Evolutionary conservation across 2,329 filamentous ascomycete genomes (phyloP).

Genomic region (Alternaria sp.): DNA sequence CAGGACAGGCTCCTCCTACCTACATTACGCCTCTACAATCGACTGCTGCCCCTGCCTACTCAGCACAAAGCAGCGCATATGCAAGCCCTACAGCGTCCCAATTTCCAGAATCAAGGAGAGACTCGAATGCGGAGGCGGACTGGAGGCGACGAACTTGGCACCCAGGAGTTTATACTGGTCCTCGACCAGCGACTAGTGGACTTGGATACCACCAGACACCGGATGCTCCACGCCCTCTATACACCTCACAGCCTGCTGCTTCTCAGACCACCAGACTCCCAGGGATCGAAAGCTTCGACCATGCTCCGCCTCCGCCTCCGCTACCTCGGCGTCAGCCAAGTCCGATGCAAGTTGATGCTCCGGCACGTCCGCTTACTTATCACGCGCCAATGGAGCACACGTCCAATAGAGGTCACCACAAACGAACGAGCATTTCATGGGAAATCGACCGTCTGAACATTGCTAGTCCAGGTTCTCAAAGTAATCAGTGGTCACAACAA

Average conservation of each 20-base stretch:
- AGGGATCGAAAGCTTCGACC: conserved; percentile 91
- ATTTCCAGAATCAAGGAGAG: conserved; percentile 69
- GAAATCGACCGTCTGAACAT: conserved; percentile 75
- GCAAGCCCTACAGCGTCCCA: conserved; percentile 72
- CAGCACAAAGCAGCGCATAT: conserved; percentile 66
- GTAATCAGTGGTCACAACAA: conserved; percentile 45
- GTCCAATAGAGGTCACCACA: conserved; percentile 36
- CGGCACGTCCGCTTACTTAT: conserved; percentile 54
- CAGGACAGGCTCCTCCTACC: conserved; percentile 66
- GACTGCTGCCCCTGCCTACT: conserved; percentile 63
- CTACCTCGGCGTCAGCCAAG: conserved; percentile 72
- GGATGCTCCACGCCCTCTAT: conserved; percentile 65
- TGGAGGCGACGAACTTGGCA: conserved; percentile 91
- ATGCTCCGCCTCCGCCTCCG: conserved; percentile 69
- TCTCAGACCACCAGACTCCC: conserved; percentile 75
- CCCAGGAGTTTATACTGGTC: conserved; percentile 71
- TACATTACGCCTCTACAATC: conserved; percentile 64
- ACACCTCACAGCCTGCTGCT: conserved; percentile 63
- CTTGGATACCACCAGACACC: conserved; percentile 79
- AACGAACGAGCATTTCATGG: conserved; percentile 60
- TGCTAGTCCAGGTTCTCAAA: conserved; percentile 53
- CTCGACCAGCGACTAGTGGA: conserved; percentile 73
- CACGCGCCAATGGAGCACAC: conserved; percentile 42
- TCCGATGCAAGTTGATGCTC: conserved; percentile 78
- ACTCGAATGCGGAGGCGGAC: conserved; percentile 76